Percentiles rank a stretch among this genome's conserved stretches.
Evolutionary conservation across 140 eudicot species (phyloP).

Genomic region (Cichorium intybus): DNA sequence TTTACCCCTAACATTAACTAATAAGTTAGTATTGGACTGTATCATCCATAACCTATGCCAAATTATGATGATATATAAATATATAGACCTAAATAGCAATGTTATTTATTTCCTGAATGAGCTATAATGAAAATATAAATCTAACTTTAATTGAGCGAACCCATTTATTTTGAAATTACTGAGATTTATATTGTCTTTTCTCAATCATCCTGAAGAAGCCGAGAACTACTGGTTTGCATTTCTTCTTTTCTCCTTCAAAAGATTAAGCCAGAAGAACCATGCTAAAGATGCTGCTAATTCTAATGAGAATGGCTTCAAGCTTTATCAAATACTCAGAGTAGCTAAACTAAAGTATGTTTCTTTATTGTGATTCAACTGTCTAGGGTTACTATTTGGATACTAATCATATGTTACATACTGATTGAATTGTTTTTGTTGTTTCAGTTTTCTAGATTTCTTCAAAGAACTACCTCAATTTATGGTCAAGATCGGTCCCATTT

Average conservation of each 20-base stretch:
- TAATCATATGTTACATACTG: not conserved
- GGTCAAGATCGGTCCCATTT: slow-evolving; percentile 67
- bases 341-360: slow-evolving; percentile 64
- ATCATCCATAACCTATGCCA: not conserved
- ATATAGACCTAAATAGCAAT: not conserved
- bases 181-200: not conserved
- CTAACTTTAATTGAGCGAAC: not conserved
- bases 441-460: slow-evolving; percentile 76
- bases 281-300: slow-evolving; percentile 17
- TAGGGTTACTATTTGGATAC: not conserved
- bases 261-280: slow-evolving; percentile 40
- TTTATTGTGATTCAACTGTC: not conserved
- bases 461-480: slow-evolving; percentile 87
- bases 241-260: slow-evolving; percentile 56
- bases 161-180: not conserved
- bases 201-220: slow-evolving; percentile 73
- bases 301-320: slow-evolving; percentile 38
- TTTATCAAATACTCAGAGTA: slow-evolving; percentile 70
- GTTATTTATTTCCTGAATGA: slow-evolving; percentile 6
- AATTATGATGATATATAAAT: not conserved
- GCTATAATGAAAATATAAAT: too few relatives aligned
- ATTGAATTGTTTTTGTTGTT: not conserved
- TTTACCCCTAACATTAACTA: not conserved
- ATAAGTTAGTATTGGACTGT: not conserved
- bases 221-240: slow-evolving; percentile 87